Base-by-base conservation (phyloP, 495 filamentous ascomycete species). In the Neurospora terricola region DNA sequence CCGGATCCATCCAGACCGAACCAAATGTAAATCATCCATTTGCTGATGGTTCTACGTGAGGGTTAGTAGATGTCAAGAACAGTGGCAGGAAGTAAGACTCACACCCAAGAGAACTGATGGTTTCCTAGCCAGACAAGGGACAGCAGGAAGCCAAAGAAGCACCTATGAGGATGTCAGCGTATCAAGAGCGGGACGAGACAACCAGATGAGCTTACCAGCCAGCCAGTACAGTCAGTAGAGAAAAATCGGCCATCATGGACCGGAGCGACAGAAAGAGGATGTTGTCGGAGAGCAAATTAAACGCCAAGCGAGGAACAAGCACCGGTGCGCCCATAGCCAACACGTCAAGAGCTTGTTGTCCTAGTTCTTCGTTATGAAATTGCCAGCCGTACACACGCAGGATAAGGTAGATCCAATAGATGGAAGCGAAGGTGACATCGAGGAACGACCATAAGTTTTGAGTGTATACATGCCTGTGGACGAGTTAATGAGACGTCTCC, bases 21-120 rank as follows among this genome's bases (percentile, higher is more conserved):
- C 91, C 91, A 93, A 71, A 93, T 91, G 85, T 90, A 93, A 1
- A 93, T 85, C 91, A 93, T 92, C 91, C 91, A 93, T 78, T 92
- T 92, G 48, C 87, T 86, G 72, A 93, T 91, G 1, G 86, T 91
- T 27, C 88, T 83, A 70, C 43, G n/a, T 10, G 27, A 36, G 14
- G 14, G 27, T 66, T 66, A 66, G 54, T 66, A 48, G 4, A 37
- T 23, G 18, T 36, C 12, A 38, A 4, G 9, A 37, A 18, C 14
- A 21, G 8, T 54, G n/a, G 14, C 6, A 1, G 40, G 4, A 12
- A 30, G 12, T 5, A 36, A 18, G 0, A 79, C 83, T 75, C 80
- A 85, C 83, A 81, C 72, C 37, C 80, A 71, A 30, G 80, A 72
- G 62, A 88, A 87, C 18, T 81, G 80, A 9, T 83, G 82, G 71